Percentiles rank a stretch among this genome's conserved stretches.
Conservation (phyloP, 1,284 basidiomycete genomes). For the Taiwanofungus camphoratus region DNA sequence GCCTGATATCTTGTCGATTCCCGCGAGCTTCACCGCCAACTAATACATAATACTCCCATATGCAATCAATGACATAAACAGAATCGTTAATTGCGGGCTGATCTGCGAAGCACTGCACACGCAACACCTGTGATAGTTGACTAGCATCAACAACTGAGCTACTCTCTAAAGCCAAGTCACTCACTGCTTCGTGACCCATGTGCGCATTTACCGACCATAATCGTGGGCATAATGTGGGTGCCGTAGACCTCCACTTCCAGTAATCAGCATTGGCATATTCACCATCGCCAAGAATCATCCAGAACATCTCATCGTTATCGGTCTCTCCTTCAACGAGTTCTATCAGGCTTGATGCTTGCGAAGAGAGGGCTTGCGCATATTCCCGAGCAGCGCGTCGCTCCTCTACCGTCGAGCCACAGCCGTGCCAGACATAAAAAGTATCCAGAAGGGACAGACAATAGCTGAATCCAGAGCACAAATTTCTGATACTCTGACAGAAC, state of each 20-base stretch:
- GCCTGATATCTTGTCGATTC: constrained; percentile 49
- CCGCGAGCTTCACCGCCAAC: constrained; percentile 61
- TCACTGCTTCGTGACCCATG: constrained; percentile 35
- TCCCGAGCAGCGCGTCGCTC: constrained; percentile 57
- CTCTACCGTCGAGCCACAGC: constrained; percentile 50
- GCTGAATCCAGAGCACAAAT: constrained; percentile 75
- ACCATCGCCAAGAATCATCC: constrained; percentile 73
- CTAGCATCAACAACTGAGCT: constrained; percentile 4
- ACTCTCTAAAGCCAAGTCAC: constrained; percentile 15
- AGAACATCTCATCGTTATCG: constrained; percentile 70
- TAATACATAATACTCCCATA: constrained; percentile 74
- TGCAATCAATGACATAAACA: constrained; percentile 64
- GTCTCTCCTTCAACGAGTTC: constrained; percentile 60
- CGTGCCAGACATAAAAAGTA: constrained; percentile 74
- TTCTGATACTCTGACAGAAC: constrained; percentile 46
- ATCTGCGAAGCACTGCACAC: constrained; percentile 26
- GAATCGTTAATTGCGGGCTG: constrained; percentile 27
- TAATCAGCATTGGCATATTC: constrained; percentile 71
- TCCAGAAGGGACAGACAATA: constrained; percentile 68
- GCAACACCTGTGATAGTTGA: constrained; percentile 21
- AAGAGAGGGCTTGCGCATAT: constrained; percentile 49
- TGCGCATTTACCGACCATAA: constrained; percentile 52
- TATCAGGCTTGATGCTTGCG: constrained; percentile 34
- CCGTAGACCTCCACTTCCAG: constrained; percentile 60
- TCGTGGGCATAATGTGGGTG: constrained; percentile 31